These are phyloP conservation scores for Rhizoctonia solani DNA, from an alignment of 1,284 basidiomycete species.

Conservation along the genomic window DNA sequence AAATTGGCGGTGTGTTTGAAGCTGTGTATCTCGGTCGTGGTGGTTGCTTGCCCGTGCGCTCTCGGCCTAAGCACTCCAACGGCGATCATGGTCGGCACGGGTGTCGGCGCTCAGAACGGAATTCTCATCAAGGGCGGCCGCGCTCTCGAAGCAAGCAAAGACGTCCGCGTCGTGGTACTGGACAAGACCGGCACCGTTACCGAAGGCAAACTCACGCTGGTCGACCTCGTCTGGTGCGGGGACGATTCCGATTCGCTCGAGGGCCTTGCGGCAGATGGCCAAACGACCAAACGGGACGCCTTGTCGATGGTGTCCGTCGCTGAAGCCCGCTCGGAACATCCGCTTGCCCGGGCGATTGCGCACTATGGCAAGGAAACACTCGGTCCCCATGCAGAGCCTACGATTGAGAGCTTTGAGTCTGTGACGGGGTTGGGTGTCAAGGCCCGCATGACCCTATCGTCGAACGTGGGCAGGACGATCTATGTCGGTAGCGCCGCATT, in stretches of 20 bases:
- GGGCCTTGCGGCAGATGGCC: conserved; percentile 60
- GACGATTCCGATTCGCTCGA: conserved; percentile 49
- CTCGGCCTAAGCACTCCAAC: conserved; percentile 96
- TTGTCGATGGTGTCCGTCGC: conserved; percentile 82
- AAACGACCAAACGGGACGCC: conserved; percentile 63
- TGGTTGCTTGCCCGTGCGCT: conserved; percentile 98
- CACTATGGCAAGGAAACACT: conserved; percentile 75
- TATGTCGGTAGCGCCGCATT: conserved; percentile 78
- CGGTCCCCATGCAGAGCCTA: conserved; percentile 47
- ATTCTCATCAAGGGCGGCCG: conserved; percentile 98
- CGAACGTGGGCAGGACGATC: conserved; percentile 50
- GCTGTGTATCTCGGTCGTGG: conserved; percentile 96
- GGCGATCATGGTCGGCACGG: conserved; percentile 99
- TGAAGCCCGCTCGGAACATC: conserved; percentile 93
- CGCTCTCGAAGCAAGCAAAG: conserved; percentile 88
- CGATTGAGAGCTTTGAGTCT: conserved; percentile 69
- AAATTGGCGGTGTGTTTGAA: conserved; percentile 93
- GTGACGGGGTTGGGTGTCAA: conserved; percentile 88
- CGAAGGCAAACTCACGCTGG: conserved; percentile 78
- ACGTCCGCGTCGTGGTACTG: conserved; percentile 80
- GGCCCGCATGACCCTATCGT: conserved; percentile 60
- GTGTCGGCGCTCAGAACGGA: conserved; percentile 94
- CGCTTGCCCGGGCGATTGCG: conserved; percentile 90
- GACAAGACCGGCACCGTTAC: conserved; percentile 99
- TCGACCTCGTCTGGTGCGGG: conserved; percentile 76